Conservation (phyloP, 371 early-diverging fungal genomes). For the Mucor piriformis region DNA sequence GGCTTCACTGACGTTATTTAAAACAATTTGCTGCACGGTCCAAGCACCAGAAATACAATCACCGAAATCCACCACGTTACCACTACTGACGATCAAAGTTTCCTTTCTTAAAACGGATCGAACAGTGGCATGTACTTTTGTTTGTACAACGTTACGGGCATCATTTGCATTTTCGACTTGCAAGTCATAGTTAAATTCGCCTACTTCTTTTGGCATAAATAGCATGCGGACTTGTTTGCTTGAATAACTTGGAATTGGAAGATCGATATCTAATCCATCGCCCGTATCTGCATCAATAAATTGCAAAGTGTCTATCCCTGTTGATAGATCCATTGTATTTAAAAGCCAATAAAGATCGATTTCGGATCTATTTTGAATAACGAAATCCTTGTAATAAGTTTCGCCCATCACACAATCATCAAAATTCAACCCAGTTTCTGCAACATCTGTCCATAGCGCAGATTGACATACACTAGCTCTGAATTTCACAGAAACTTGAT, state of each 20-base stretch:
- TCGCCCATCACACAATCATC: constrained; percentile 92
- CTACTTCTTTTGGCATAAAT: constrained; percentile 86
- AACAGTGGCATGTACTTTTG: constrained; percentile 82
- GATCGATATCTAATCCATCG: constrained; percentile 44
- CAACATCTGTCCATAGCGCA: constrained; percentile 87
- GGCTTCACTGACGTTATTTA: constrained; percentile 83
- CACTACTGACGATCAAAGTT: constrained; percentile 74
- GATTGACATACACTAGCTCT: constrained; percentile 85
- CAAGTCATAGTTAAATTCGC: constrained; percentile 88
- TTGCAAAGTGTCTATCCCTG: constrained; percentile 60
- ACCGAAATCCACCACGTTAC: constrained; percentile 88
- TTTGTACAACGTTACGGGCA: constrained; percentile 77
- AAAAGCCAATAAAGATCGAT: constrained; percentile 89
- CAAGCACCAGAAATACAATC: constrained; percentile 89
- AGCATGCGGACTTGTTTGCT: constrained; percentile 77
- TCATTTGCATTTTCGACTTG: constrained; percentile 93
- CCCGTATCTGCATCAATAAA: constrained; percentile 80
- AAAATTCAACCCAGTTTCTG: constrained; percentile 88
- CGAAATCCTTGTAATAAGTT: constrained; percentile 87
- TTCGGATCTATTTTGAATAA: constrained; percentile 88
- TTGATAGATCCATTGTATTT: constrained; percentile 70
- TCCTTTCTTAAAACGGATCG: constrained; percentile 80
- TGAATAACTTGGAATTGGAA: constrained; percentile 74
- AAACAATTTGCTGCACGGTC: constrained; percentile 75
- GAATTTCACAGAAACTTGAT: constrained; percentile 77